Evolutionary conservation across 176 grass and related monocot species (phyloP), one percentile per base, ranked within the genome.

Genomic region (Alopecurus myosuroides): DNA sequence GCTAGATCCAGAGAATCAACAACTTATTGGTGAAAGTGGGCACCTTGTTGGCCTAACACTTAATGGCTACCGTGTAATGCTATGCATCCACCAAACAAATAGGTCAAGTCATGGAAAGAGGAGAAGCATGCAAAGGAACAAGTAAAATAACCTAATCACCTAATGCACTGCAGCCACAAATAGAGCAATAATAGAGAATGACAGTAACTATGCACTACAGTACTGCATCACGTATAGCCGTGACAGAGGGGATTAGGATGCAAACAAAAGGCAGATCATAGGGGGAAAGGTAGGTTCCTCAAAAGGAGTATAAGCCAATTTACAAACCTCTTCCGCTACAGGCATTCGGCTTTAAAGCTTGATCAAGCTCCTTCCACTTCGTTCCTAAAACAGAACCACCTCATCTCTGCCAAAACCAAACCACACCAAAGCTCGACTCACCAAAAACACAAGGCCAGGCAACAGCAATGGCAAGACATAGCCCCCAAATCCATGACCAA

Each of bases 281-380:
- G 84, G 68, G 80, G 67, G 33, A 26, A 82, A n/a, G 68, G 44
- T 57, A 40, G 87, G 87, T 31, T 77, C 80, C 66, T 86, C 22
- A 12, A 60, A 85, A 79, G 56, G 50, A 86, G 88, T 87, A 84
- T 90, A 80, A 80, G 4, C 60, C 72, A 73, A 78, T 85, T 87
- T 82, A 90, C 78, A 90, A 87, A 74, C 28, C 60, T 70, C 49
- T 79, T 28, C 56, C 42, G 69, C 77, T 70, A 77, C 85, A 81
- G 76, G 91, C 25, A 87, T 82, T 85, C 84, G 83, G 77, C 91
- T 94, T 89, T 94, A 94, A 90, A 92, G 86, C 87, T 92, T 81
- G 78, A 86, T 51, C 34, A 91, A 68, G 70, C 83, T 70, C 79
- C 61, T 62, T 90, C 50, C 81, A 73, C 57, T 85, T 71, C 69